A percentile compares a stretch with the other conserved stretches of the same genome.
phyloP scores from a whole-genome alignment of 768 basidiomycete genomes.

The Saitozyma podzolica region DNA sequence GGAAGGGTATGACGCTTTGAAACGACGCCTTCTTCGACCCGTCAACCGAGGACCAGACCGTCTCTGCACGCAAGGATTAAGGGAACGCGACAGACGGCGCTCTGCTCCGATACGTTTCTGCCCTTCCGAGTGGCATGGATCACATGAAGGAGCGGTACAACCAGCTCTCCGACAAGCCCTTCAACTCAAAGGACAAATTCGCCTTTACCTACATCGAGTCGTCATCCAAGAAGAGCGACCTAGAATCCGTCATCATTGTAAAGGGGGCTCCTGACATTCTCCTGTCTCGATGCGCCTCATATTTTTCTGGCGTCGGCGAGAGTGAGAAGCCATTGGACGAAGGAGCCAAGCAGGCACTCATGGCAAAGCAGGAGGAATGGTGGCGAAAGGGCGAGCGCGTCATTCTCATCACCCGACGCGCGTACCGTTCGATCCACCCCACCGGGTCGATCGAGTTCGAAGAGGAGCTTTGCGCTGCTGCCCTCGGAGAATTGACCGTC shows the following conservation, averaged over 20 bases:
- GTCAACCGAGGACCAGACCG: not conserved
- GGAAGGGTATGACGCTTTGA: not conserved
- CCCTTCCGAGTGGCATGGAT: not conserved
- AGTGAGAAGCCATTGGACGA: not conserved
- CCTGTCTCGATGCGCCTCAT: not conserved
- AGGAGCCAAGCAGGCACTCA: not conserved
- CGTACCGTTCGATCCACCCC: not conserved
- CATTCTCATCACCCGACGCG: not conserved
- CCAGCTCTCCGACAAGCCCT: not conserved
- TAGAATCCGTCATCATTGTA: not conserved
- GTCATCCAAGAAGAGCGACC: too few species aligned
- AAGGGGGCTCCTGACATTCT: not conserved
- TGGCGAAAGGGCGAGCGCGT: not conserved
- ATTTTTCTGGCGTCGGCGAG: not conserved
- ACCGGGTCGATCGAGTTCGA: not conserved
- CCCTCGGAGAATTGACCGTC: too few species aligned
- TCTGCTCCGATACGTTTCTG: not conserved
- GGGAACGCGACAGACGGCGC: not conserved
- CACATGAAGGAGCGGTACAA: not conserved
- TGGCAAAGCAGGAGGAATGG: not conserved
- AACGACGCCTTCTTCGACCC: not conserved
- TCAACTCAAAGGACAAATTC: not conserved
- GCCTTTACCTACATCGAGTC: not conserved
- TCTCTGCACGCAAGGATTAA: not conserved
- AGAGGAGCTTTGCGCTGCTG: not conserved